Conservation (phyloP, 768 basidiomycete genomes). For the Tephrocybe rancida region DNA sequence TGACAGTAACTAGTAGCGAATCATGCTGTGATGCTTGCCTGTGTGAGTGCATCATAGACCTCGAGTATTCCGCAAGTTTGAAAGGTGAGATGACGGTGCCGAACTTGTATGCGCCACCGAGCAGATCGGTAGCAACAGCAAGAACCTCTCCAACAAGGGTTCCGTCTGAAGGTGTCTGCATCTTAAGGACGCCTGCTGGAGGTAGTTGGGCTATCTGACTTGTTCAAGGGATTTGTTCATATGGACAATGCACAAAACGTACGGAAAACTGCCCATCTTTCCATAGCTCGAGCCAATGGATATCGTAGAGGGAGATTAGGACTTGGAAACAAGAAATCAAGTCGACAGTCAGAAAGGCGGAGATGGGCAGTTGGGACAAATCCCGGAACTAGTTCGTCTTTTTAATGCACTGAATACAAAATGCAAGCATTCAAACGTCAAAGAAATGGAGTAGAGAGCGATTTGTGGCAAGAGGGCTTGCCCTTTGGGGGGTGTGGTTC, state of each 20-base stretch:
- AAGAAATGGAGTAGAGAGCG: background rate
- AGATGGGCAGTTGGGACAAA: background rate
- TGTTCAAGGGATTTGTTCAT: background rate
- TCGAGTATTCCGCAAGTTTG: constrained; percentile 8
- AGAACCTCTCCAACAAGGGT: constrained; percentile 6
- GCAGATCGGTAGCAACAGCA: constrained; percentile 12
- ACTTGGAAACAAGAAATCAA: background rate
- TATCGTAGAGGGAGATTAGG: constrained; percentile 3
- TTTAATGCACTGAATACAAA: background rate
- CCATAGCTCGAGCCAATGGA: constrained; percentile 11
- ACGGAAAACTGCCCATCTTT: constrained; percentile 15
- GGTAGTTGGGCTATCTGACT: constrained; percentile 10
- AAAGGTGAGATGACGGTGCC: constrained; percentile 2
- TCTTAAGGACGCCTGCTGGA: background rate
- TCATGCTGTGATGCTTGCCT: constrained; percentile 1
- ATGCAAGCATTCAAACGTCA: too few relatives aligned
- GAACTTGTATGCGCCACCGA: constrained; percentile 14
- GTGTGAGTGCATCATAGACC: constrained; percentile 14
- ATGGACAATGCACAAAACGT: background rate
- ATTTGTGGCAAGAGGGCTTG: background rate
- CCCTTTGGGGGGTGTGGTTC: too few relatives aligned
- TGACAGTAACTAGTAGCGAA: background rate
- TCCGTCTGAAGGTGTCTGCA: constrained; percentile 13
- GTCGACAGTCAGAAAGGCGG: background rate
- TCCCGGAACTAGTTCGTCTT: background rate